Base-by-base conservation (phyloP, 805 yeast species). In the Candida oleophila region DNA sequence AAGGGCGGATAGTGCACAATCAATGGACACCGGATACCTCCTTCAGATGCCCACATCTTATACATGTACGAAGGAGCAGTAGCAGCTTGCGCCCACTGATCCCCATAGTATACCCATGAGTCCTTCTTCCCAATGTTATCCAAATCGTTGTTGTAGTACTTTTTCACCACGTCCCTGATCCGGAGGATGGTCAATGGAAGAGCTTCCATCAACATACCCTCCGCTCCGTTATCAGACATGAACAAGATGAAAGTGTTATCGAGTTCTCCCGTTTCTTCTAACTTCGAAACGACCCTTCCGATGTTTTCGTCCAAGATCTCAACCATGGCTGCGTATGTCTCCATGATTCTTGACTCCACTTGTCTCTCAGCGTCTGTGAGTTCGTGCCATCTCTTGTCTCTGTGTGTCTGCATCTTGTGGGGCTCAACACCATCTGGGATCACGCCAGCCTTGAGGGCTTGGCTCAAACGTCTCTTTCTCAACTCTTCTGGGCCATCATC, bases 171-270 rank as follows among this genome's bases (percentile, higher is more conserved):
- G 5, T 55, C 60, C 16, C 50, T 38, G 42, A 59, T 60, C 34
- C 66, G 61, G 22, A 54, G 60, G 20, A 55, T 49, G 9, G 33
- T 41, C 39, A 77, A 57, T 2, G 86, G 83, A 53, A 77, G 61
- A 2, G 82, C 84, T 51, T 80, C 83, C 61, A 78, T 65, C 42
- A 78, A 61, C 71, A 78, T 74, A 14, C 85, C 83, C 56, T 81
- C 85, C 3, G 85, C 85, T 20, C 85, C 86, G 57, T 81, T 81
- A 59, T 81, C 85, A 3, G 84, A 78, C 74, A 80, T 76, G 63
- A 81, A 81, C 30, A 79, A 50, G n/a, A 81, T 66, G 52, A 80
- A 66, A 0, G 85, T 81, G 60, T 81, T 76, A 36, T 80, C 83
- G 22, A 71, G 57, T 55, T 78, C 77, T 11, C 71, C 77, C 1